These are phyloP conservation scores for Akanthomyces dipterigenus DNA, from an alignment of 2,329 filamentous ascomycete genomes.

Conservation along the genomic window DNA sequence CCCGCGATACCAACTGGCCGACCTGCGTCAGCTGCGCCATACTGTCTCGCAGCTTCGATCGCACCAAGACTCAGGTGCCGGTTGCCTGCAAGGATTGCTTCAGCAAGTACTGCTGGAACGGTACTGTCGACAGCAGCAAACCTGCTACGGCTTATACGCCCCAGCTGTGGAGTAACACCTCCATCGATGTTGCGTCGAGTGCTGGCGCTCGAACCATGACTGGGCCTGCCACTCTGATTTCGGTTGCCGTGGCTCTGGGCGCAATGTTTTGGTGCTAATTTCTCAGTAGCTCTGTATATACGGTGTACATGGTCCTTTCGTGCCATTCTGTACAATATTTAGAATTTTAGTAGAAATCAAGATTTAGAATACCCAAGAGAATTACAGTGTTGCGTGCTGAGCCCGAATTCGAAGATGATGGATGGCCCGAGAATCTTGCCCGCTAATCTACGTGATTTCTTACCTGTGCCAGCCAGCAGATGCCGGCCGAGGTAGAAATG, in stretches of 20 bases:
- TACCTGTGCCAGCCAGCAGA: too few relatives aligned
- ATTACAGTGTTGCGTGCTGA: background rate
- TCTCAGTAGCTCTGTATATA: background rate
- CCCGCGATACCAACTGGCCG: conserved; percentile 67
- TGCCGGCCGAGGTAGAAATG: too few relatives aligned
- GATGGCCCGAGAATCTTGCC: too few relatives aligned
- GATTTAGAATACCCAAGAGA: background rate
- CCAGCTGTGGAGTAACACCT: conserved; percentile 4
- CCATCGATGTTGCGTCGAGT: background rate
- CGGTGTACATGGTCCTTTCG: background rate
- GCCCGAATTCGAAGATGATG: too few relatives aligned
- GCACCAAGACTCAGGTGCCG: conserved; percentile 64
- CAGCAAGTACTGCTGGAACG: conserved; percentile 84
- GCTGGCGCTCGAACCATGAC: background rate
- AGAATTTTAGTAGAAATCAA: background rate
- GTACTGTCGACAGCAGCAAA: conserved; percentile 42
- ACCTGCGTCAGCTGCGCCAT: conserved; percentile 85
- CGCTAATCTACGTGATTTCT: too few relatives aligned
- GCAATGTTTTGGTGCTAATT: background rate
- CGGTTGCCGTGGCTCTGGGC: background rate
- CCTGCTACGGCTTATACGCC: conserved; percentile 13
- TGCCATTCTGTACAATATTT: background rate
- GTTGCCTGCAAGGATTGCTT: conserved; percentile 72
- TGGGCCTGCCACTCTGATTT: background rate
- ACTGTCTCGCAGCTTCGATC: conserved; percentile 65